phyloP scores from a whole-genome alignment of 805 yeast species.

The Kregervanrija fluxuum region DNA sequence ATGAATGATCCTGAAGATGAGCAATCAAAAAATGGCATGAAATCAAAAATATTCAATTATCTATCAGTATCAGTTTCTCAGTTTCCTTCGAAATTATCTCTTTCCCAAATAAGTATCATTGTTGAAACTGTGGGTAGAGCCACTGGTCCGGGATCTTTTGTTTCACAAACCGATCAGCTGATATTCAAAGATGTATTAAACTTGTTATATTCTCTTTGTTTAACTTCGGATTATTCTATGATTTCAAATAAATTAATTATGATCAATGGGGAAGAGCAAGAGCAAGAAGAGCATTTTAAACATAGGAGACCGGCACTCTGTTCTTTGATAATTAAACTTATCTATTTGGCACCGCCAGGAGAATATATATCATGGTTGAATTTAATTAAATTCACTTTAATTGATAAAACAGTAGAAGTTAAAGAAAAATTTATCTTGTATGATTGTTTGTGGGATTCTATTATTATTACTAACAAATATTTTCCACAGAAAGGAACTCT shows the following conservation, averaged over 20 bases:
- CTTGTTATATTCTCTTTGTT: slow-evolving; percentile 35
- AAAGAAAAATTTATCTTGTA: slow-evolving; percentile 34
- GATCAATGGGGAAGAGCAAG: not conserved
- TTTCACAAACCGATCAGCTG: slow-evolving; percentile 24
- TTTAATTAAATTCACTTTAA: slow-evolving; percentile 30
- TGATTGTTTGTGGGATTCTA: slow-evolving; percentile 41
- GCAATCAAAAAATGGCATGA: not conserved
- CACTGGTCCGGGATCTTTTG: slow-evolving; percentile 30
- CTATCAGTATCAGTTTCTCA: no score
- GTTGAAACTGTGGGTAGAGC: slow-evolving; percentile 46
- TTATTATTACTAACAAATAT: slow-evolving; percentile 43
- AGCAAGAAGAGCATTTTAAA: not conserved
- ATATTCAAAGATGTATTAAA: slow-evolving; percentile 32
- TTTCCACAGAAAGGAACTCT: slow-evolving; percentile 49
- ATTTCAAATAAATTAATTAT: not conserved
- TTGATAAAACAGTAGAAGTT: slow-evolving; percentile 17
- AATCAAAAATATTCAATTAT: not conserved
- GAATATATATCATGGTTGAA: slow-evolving; percentile 41
- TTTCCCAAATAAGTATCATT: slow-evolving; percentile 50
- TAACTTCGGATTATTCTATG: slow-evolving; percentile 7
- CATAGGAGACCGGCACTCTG: slow-evolving; percentile 38
- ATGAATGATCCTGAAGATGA: not conserved
- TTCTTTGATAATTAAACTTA: slow-evolving; percentile 38
- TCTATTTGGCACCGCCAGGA: slow-evolving; percentile 44
- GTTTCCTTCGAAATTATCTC: slow-evolving; percentile 49